Conservation (phyloP, 495 filamentous ascomycete species). For the Trichoderma parareesei region DNA sequence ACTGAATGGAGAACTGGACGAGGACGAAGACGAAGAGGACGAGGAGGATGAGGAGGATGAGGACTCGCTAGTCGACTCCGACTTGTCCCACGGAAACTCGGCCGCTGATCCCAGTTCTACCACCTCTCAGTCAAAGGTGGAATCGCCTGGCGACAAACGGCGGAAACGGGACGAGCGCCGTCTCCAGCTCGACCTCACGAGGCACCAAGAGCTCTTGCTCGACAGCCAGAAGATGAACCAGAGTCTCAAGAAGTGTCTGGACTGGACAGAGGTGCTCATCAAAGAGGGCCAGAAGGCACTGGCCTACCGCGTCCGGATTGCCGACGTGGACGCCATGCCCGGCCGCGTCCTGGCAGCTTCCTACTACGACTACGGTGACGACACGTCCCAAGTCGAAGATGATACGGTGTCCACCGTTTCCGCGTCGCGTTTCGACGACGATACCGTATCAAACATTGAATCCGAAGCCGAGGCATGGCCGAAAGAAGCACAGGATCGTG, state of each 20-base stretch:
- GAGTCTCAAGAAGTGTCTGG: slow-evolving; percentile 77
- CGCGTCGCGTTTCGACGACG: slow-evolving; percentile 15
- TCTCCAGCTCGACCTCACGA: slow-evolving; percentile 71
- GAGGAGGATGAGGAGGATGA: slow-evolving; percentile 26
- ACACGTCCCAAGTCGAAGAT: not conserved
- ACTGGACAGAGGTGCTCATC: slow-evolving; percentile 83
- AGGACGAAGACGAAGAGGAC: slow-evolving; percentile 1
- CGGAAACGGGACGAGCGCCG: slow-evolving; percentile 64
- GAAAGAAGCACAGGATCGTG: slow-evolving; percentile 39
- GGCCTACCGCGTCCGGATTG: slow-evolving; percentile 64
- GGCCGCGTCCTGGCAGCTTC: slow-evolving; percentile 69
- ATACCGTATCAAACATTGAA: slow-evolving; percentile 18
- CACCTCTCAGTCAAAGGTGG: not conserved
- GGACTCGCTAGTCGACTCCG: slow-evolving; percentile 23
- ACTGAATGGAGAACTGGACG: not conserved
- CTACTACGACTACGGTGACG: slow-evolving; percentile 50
- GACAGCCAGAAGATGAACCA: slow-evolving; percentile 93
- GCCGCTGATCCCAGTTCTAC: slow-evolving; percentile 32
- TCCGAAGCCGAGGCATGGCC: slow-evolving; percentile 19
- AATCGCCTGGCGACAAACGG: slow-evolving; percentile 34
- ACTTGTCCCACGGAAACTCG: slow-evolving; percentile 22
- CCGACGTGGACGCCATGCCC: slow-evolving; percentile 64
- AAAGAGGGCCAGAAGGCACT: slow-evolving; percentile 79
- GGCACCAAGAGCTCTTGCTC: slow-evolving; percentile 77
- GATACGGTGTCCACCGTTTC: slow-evolving; percentile 11